phyloP scores from a whole-genome alignment of 305 asterid genomes.

The Rubia occidens region DNA sequence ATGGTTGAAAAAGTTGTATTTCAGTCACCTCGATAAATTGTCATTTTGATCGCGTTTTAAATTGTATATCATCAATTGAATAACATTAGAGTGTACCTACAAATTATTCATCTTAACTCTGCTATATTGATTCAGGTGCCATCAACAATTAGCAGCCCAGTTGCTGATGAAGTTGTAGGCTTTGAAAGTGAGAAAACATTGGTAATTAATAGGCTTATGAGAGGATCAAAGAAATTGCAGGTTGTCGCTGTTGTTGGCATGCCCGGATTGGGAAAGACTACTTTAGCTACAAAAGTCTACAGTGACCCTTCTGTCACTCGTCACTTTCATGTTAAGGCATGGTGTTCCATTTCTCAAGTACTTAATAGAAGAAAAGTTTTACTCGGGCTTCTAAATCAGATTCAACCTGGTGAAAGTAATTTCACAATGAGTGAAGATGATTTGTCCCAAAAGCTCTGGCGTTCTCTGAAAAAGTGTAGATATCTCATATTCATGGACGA shows the following conservation, averaged over 20 bases:
- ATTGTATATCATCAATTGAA: too few species aligned
- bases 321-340: not conserved
- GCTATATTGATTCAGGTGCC: not conserved
- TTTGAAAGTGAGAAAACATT: not conserved
- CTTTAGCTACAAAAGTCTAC: not conserved
- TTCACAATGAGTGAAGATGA: not conserved
- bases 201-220: not conserved
- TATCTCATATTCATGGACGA: conserved; percentile 8
- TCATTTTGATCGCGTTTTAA: too few species aligned
- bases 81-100: too few species aligned
- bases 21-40: too few species aligned
- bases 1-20: too few species aligned
- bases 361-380: not conserved
- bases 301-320: not conserved
- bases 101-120: too few species aligned
- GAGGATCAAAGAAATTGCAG: not conserved
- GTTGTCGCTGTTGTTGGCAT: not conserved
- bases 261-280: conserved; percentile 1
- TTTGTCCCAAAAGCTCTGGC: not conserved
- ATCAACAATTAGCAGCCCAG: not conserved
- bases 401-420: not conserved
- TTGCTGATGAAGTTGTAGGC: not conserved
- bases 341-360: conserved; percentile 6
- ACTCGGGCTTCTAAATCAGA: not conserved
- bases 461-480: not conserved